Base-by-base conservation (phyloP, 2,329 filamentous ascomycete genomes). In the Diaporthe ilicicola region DNA sequence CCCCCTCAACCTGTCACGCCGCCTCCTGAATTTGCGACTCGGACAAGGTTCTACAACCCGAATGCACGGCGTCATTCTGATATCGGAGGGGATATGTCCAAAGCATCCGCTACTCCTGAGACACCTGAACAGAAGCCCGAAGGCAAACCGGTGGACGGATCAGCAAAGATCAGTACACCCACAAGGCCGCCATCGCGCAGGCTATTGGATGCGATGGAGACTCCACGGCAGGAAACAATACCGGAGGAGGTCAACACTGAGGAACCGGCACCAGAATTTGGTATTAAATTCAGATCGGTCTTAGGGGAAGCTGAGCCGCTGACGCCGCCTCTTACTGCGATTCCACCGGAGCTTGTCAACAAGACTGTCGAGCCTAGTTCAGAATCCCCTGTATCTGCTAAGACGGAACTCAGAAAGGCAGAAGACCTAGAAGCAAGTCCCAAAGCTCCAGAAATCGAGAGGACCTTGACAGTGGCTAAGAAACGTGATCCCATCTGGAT, bases 1-100 rank as follows among this genome's bases (percentile, higher is more conserved):
- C 77, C 80, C 1, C 73, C 77, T 17, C 59, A 70, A 37, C 75
- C 79, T 0, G 70, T 74, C 29, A 77, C 76, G 2, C 74, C 77
- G 17, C 71, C 71, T 44, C 71, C 71, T 8, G 71, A 73, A 17
- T 73, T 73, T 24, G 48, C 68, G 27, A 68, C 71, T 34, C 71
- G 71, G 13, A 68, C 69, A n/a, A 71, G 71, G 15, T 73, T 71
- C 50, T 73, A 73, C n/a, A 73, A 64, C 10, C 69, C 71, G 13
- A 70, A 54, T 6, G 69, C 69, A 32, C 71, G 71, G 19, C 59
- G 71, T 15, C 53, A 64, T 34, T 73, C 71, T 17, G 71, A 73
- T 17, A 54, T 71, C 37, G 71, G 71, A 1, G 24, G 59, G 19
- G 71, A 73, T 19, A 37, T 48, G 10, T 71, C 69, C 12, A 71